Conservation (phyloP, 1,284 basidiomycete genomes). For the Sporisorium sorghi region DNA sequence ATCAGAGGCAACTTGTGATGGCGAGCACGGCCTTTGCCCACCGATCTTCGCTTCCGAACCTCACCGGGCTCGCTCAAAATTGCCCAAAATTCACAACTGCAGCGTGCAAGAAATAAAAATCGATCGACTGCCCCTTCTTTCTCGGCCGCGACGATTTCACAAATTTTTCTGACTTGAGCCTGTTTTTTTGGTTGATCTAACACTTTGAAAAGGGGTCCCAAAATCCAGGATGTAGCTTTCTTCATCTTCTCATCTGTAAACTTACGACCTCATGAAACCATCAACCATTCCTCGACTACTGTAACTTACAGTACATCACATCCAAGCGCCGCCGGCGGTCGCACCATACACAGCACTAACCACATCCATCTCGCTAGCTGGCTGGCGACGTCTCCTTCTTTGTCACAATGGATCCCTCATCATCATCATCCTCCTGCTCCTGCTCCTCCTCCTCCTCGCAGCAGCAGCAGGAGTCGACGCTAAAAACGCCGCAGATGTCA, state of each 20-base stretch:
- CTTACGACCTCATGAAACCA: neutral
- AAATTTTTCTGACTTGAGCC: too few relatives aligned
- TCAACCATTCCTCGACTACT: neutral
- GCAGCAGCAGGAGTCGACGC: conserved; percentile 12
- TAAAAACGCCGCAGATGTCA: conserved; percentile 32
- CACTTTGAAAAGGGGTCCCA: neutral
- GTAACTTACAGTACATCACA: too few relatives aligned
- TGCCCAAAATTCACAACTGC: neutral
- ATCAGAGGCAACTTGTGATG: neutral
- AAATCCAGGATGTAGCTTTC: too few relatives aligned
- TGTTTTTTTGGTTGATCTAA: too few relatives aligned
- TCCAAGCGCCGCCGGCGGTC: conserved; percentile 30
- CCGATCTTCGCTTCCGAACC: conserved; percentile 26
- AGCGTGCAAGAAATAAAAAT: neutral
- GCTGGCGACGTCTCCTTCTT: conserved; percentile 10
- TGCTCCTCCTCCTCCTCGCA: too few relatives aligned
- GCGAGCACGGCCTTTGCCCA: neutral
- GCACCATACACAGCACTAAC: neutral
- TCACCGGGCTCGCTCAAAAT: neutral
- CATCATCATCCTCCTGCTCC: conserved; percentile 2
- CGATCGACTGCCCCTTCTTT: neutral
- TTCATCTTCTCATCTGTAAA: neutral
- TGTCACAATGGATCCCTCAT: conserved; percentile 7
- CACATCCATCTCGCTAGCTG: conserved; percentile 16
- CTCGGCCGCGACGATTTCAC: conserved; percentile 16